Evolutionary conservation across 2,329 filamentous ascomycete species (phyloP).

Genomic region (Fusarium dimerum): DNA sequence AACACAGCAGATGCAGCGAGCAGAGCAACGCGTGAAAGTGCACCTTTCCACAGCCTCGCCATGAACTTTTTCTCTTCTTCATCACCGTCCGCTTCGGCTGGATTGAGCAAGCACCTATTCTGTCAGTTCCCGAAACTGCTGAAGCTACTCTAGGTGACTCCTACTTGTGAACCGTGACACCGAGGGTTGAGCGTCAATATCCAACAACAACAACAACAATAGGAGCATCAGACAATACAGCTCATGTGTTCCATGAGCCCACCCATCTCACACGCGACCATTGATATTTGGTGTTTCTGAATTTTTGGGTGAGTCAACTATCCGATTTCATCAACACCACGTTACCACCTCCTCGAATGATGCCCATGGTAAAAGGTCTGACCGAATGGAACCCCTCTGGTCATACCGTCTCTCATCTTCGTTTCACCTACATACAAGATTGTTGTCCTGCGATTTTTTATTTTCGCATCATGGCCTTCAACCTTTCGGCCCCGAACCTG

Average conservation of each 20-base stretch:
- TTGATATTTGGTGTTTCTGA: neutral
- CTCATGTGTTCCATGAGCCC: neutral
- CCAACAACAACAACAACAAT: no score
- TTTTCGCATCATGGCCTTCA: slow-evolving; percentile 12
- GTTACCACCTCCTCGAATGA: slow-evolving; percentile 42
- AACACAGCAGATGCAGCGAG: no score
- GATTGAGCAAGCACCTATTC: slow-evolving; percentile 1
- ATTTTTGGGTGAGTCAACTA: slow-evolving; percentile 15
- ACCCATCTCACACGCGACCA: neutral
- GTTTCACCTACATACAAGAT: slow-evolving; percentile 2
- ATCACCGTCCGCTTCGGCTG: slow-evolving; percentile 1
- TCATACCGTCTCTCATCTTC: slow-evolving; percentile 36
- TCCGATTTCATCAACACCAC: slow-evolving; percentile 1
- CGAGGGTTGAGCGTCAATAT: neutral
- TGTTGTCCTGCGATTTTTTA: slow-evolving; percentile 11
- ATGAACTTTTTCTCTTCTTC: slow-evolving; percentile 13
- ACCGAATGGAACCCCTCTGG: slow-evolving; percentile 52
- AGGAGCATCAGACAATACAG: neutral
- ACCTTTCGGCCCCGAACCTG: slow-evolving; percentile 9
- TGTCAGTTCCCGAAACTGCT: slow-evolving; percentile 5
- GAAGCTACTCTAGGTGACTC: no score
- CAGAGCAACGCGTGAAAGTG: neutral
- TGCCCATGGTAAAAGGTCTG: slow-evolving; percentile 68
- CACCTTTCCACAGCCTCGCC: slow-evolving; percentile 18
- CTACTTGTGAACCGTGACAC: no score